These are phyloP conservation scores for Leccinum subgranulosum DNA, from an alignment of 768 basidiomycete species.

Conservation along the genomic window DNA sequence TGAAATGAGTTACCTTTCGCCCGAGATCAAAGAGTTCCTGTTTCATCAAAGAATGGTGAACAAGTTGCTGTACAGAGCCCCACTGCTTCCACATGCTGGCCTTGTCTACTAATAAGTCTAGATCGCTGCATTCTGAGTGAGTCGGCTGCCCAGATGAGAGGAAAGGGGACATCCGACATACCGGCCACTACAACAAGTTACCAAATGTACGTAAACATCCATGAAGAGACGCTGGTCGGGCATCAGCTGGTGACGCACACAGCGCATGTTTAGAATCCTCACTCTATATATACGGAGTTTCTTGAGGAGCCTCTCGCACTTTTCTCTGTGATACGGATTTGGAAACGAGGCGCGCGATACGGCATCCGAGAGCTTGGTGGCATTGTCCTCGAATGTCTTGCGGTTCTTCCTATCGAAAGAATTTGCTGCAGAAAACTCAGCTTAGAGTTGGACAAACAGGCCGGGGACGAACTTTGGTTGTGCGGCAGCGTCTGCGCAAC, in stretches of 20 bases:
- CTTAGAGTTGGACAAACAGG: not conserved
- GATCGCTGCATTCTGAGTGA: conserved; percentile 3
- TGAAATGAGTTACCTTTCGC: conserved; percentile 4
- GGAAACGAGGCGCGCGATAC: conserved; percentile 6
- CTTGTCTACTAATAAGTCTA: conserved; percentile 4
- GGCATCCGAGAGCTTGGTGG: not conserved
- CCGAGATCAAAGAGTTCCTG: conserved; percentile 8
- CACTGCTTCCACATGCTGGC: conserved; percentile 14
- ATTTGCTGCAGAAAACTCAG: conserved; percentile 7
- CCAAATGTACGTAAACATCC: conserved; percentile 23
- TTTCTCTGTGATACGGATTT: not conserved
- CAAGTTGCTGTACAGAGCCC: conserved; percentile 17
- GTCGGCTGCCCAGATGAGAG: not conserved
- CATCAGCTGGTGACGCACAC: conserved; percentile 5
- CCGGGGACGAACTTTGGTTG: conserved; percentile 11
- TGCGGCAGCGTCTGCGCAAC: not conserved
- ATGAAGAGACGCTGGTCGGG: conserved; percentile 21
- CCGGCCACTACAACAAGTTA: conserved; percentile 14
- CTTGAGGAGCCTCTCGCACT: conserved; percentile 8
- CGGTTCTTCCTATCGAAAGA: conserved; percentile 4
- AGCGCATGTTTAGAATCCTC: not conserved
- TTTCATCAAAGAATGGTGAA: conserved; percentile 15
- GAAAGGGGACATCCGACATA: not conserved
- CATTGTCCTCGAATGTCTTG: not conserved
- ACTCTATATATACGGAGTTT: conserved; percentile 22